Evolutionary conservation across 2,329 filamentous ascomycete genomes (phyloP), one percentile per base, ranked within the genome.

Genomic region (Phaeosphaeria sp.): DNA sequence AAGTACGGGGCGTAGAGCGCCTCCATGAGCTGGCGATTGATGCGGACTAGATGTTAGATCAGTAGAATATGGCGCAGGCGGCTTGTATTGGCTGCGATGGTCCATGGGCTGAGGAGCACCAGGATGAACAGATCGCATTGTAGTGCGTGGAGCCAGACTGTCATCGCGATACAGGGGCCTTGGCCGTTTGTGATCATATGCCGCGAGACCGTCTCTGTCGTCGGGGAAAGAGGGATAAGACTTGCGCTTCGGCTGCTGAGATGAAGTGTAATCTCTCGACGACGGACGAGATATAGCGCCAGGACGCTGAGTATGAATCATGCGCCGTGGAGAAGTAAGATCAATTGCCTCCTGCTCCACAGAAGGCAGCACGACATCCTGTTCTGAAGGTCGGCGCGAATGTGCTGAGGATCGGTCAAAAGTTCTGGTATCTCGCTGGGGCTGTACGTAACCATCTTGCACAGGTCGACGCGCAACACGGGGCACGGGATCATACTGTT

Each of bases 281-380:
- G 43, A 27, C 27, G 46, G 22, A 30, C 59, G 58, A 25, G 48
- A 51, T 21, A 57, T 55, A 55, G 60, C 55, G 25, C 55, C 3
- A 40, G 51, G 50, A 9, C 44, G 58, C 6, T 63, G 59, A 25
- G 48, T 40, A 13, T 49, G 52, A 25, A 42, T 30, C 36, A 42
- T 21, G 40, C 57, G 65, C 25, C 57, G 64, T 46, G 67, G 59
- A 13, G 65, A 69, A 2, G 55, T 59, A 25, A 65, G 45, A 51
- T 66, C 59, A n/a, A 61, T 53, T 18, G 61, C 59, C 42, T 75
- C 72, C 55, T 58, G 67, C 57, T 77, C 74, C 57, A 77, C 66
- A 22, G 74, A 77, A 21, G 74, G 74, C 22, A 76, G 53, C 25
- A 73, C 66, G 42, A 71, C 50, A 51, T 76, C 73, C 18, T 74